Evolutionary conservation across 2,329 filamentous ascomycete genomes (phyloP).

Genomic region (Neurospora sp.): DNA sequence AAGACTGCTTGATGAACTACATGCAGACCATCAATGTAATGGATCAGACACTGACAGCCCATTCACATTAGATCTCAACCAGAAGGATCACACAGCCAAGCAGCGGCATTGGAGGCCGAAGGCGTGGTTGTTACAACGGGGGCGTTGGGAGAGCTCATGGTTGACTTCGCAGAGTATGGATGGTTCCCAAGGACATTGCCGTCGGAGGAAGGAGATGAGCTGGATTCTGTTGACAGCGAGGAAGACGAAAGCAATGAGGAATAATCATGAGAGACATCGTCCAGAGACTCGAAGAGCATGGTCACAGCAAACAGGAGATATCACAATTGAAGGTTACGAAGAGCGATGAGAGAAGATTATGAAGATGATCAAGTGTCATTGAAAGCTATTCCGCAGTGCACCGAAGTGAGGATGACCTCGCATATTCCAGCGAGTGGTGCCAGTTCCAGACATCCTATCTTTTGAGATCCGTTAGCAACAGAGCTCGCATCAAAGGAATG

Average conservation of each 20-base stretch:
- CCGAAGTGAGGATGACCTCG: background rate
- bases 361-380: background rate
- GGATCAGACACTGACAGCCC: background rate
- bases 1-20: background rate
- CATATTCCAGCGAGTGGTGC: background rate
- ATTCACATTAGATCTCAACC: conserved; percentile 34
- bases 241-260: conserved; percentile 17
- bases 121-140: conserved; percentile 40
- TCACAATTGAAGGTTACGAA: background rate
- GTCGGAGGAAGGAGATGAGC: conserved; percentile 26
- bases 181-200: conserved; percentile 46
- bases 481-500: conserved; percentile 3
- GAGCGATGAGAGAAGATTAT: background rate
- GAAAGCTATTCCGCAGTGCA: background rate
- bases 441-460: background rate
- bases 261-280: conserved; percentile 4
- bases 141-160: conserved; percentile 40
- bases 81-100: conserved; percentile 39
- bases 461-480: conserved; percentile 10
- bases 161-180: conserved; percentile 41
- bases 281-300: background rate
- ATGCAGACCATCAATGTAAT: background rate
- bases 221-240: conserved; percentile 16
- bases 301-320: background rate
- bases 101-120: conserved; percentile 37